phyloP scores from a whole-genome alignment of 2,329 filamentous ascomycete species.

The Penicillium oxalicum region DNA sequence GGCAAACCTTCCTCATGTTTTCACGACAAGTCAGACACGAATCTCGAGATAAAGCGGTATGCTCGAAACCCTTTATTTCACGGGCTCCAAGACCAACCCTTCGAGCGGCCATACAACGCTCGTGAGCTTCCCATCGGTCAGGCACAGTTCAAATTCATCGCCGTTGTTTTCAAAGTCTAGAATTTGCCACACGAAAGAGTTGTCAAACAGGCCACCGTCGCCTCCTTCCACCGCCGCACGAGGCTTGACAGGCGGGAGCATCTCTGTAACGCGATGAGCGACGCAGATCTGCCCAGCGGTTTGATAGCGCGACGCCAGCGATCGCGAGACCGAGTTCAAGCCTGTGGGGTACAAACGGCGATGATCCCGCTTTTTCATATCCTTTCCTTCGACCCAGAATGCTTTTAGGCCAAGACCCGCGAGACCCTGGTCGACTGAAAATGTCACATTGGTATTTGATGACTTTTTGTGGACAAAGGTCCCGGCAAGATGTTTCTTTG shows the following conservation, averaged over 20 bases:
- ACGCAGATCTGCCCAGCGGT: not conserved
- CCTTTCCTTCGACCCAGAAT: not conserved
- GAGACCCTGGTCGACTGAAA: not conserved
- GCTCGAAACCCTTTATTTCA: not conserved
- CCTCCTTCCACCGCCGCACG: slow-evolving; percentile 7
- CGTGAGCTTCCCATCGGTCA: not conserved
- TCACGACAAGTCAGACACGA: too few species aligned
- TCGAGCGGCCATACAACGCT: not conserved
- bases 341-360: not conserved
- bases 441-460: not conserved
- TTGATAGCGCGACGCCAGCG: not conserved
- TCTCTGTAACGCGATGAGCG: not conserved
- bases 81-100: not conserved
- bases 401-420: not conserved
- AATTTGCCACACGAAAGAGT: slow-evolving; percentile 8
- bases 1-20: too few species aligned
- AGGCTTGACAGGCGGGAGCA: not conserved
- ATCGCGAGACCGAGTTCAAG: not conserved
- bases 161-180: not conserved
- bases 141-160: not conserved
- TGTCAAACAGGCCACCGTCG: slow-evolving; percentile 6
- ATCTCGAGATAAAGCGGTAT: not conserved
- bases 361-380: not conserved
- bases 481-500: slow-evolving; percentile 4
- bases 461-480: slow-evolving; percentile 2